A percentile compares a stretch with the other conserved stretches of the same genome.
These are phyloP conservation scores for Pulveroboletus sp. DNA, from an alignment of 768 basidiomycete genomes.

Conservation along the genomic window DNA sequence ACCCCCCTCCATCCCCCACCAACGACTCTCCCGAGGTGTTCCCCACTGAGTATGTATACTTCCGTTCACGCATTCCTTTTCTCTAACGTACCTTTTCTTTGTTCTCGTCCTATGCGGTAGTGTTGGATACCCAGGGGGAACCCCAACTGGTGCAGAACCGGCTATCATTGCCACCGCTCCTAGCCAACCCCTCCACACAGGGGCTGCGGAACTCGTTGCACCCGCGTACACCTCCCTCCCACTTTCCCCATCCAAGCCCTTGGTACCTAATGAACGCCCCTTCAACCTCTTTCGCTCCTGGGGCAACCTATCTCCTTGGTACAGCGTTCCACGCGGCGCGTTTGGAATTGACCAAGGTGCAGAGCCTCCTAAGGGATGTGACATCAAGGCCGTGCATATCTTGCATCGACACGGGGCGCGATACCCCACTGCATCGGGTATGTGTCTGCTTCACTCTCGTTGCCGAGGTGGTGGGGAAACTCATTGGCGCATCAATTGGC, in stretches of 20 bases:
- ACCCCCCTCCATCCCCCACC: constrained; percentile 69
- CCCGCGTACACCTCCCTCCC: constrained; percentile 34
- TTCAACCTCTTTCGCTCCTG: constrained; percentile 74
- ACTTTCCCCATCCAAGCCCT: constrained; percentile 4
- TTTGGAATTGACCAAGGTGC: constrained; percentile 75
- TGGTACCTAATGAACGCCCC: constrained; percentile 22
- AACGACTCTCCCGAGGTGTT: constrained; percentile 70
- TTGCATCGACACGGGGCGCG: constrained; percentile 81
- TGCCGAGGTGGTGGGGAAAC: not conserved
- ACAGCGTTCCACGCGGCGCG: constrained; percentile 55
- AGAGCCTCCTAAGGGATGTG: constrained; percentile 64
- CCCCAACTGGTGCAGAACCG: constrained; percentile 76
- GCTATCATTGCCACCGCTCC: constrained; percentile 71
- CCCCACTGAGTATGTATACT: constrained; percentile 45
- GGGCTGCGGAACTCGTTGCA: constrained; percentile 58
- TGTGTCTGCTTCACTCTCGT: constrained; percentile 20
- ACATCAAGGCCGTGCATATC: constrained; percentile 69
- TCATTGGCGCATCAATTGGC: not conserved
- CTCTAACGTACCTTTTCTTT: not conserved
- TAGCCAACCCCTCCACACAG: constrained; percentile 72
- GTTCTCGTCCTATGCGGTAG: constrained; percentile 3
- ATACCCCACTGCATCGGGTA: constrained; percentile 63
- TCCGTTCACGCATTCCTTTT: too few relatives aligned
- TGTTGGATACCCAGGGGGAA: constrained; percentile 73
- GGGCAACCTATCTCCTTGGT: constrained; percentile 88